A percentile compares a stretch with the other conserved stretches of the same genome.
Conservation (phyloP, 202 grass and related monocot species). For the Carex sylvatica region DNA sequence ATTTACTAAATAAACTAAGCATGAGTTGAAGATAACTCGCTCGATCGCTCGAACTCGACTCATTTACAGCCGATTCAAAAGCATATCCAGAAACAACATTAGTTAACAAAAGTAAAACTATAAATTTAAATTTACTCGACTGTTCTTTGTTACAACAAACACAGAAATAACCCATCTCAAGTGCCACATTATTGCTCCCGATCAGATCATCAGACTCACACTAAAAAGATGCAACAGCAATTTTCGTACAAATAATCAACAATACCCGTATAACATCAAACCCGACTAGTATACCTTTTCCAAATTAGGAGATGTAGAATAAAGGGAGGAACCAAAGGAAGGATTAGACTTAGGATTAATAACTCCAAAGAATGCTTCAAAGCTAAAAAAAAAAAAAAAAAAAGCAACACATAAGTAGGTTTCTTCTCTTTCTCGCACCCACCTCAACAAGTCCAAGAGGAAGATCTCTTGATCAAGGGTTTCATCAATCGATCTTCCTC, state of each 20-base stretch:
- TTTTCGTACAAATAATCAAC: conserved; percentile 15
- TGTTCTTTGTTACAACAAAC: conserved; percentile 25
- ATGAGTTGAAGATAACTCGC: too few species aligned
- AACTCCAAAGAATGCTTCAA: conserved; percentile 21
- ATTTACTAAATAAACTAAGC: too few species aligned
- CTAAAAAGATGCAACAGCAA: conserved; percentile 20
- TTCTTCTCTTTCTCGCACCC: neutral
- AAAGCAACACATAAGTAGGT: neutral
- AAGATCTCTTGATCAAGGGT: conserved; percentile 64
- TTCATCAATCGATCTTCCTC: conserved; percentile 83
- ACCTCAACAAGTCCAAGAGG: conserved; percentile 53
- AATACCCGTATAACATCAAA: conserved; percentile 21
- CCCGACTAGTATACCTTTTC: neutral
- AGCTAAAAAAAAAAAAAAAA: neutral
- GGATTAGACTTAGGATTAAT: conserved; percentile 27
- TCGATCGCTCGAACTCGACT: too few species aligned
- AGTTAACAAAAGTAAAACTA: conserved; percentile 8
- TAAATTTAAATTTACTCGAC: conserved; percentile 16
- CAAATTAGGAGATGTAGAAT: conserved; percentile 23
- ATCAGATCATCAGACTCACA: neutral
- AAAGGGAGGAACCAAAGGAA: neutral
- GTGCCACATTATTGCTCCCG: conserved; percentile 13
- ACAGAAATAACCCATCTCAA: conserved; percentile 14
- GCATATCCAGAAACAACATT: neutral
- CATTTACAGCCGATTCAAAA: too few species aligned